Percentiles rank a stretch among this genome's conserved stretches.
phyloP scores from a whole-genome alignment of 1,284 basidiomycete species.

The Ustilago esculenta region DNA sequence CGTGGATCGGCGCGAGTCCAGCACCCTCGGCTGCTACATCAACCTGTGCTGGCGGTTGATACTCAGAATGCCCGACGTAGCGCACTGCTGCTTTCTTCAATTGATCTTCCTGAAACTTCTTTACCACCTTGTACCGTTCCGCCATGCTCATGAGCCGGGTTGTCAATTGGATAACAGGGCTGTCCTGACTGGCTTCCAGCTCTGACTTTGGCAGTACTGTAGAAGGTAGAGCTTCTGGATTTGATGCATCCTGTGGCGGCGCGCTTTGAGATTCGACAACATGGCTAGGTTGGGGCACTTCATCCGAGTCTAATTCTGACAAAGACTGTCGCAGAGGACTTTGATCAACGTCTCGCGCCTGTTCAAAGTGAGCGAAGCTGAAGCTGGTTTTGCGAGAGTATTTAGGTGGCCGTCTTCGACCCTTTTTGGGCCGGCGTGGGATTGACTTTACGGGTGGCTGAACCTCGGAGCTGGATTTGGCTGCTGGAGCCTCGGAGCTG shows the following conservation, averaged over 20 bases:
- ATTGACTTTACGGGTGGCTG: neutral
- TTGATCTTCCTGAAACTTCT: constrained; percentile 11
- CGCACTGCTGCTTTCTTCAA: constrained; percentile 15
- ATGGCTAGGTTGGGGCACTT: too few relatives aligned
- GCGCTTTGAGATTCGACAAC: too few relatives aligned
- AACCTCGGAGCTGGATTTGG: neutral
- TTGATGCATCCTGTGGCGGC: too few relatives aligned
- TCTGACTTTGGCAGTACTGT: too few relatives aligned
- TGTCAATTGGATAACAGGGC: neutral
- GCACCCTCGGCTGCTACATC: neutral
- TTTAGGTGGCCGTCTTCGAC: neutral
- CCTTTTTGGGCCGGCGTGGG: neutral
- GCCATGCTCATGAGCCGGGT: constrained; percentile 4
- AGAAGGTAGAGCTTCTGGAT: too few relatives aligned
- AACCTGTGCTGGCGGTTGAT: neutral
- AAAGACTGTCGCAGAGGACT: too few relatives aligned
- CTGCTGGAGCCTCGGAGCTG: neutral
- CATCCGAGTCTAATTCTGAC: too few relatives aligned
- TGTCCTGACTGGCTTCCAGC: neutral
- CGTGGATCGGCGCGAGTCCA: constrained; percentile 7
- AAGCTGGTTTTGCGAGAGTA: neutral
- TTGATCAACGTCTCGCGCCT: too few relatives aligned
- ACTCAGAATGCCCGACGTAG: constrained; percentile 23
- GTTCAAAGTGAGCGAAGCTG: too few relatives aligned
- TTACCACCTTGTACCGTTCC: neutral